Evolutionary conservation across 2,329 filamentous ascomycete species (phyloP), one percentile per base, ranked within the genome.

Genomic region (Trichoderma koningiopsis): DNA sequence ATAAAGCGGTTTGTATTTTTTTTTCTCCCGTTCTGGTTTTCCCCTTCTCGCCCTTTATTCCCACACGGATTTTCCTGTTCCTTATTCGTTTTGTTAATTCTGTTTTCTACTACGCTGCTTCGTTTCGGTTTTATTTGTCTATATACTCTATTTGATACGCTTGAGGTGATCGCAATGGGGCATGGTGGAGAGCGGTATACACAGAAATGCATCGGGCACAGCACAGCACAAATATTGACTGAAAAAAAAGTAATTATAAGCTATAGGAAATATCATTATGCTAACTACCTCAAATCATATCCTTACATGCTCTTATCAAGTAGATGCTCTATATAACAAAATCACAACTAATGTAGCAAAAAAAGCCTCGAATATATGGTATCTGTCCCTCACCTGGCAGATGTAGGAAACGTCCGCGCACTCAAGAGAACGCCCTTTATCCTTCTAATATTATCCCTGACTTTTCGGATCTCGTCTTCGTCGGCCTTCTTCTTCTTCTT

Each of bases 351-450:
- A 43, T 55, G 53, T 53, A 57, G 27, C 33, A 49, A 47, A 57
- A 66, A 19, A n/a, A n/a, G 3, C 40, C 16, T 19, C 40, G 6
- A 19, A 49, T 24, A 10, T n/a, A 37, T 53, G 16, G 33, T 22
- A n/a, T 49, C 5, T 4, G 22, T 29, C 8, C 22, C n/a, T 72
- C 62, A 79, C 72, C 76, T 76, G 40, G 80, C 76, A 49, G 81
- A 81, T 3, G 80, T 74, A n/a, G 89, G 91, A 73, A 95, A 95
- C 74, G 88, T 92, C 75, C 91, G 87, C 5, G 92, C 87, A 75
- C 89, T 93, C 68, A 96, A 79, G 73, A 96, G 81, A 13, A 93
- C 87, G 1, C 92, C 92, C 82, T 96, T 96, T 53, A 96, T 87
- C 68, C 91, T 86, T 72, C 92, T 83, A 63, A 96, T 94, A 71